A percentile compares a stretch with the other conserved stretches of the same genome.
Conservation (phyloP, 1,284 basidiomycete species). For the Boletus smithii region DNA sequence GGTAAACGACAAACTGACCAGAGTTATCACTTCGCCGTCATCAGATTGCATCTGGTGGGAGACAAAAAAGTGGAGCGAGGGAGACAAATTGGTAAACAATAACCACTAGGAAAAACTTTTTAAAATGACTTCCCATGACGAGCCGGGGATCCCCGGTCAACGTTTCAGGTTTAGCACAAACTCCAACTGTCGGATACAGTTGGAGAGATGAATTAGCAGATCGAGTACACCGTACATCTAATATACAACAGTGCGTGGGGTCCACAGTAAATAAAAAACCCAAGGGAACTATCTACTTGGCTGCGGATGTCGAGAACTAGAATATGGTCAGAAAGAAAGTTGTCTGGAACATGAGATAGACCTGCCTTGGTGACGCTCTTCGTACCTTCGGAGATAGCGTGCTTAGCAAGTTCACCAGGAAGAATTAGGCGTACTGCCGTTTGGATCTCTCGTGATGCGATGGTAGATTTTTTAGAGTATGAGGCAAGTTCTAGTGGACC, state of each 20-base stretch:
- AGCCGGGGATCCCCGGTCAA: too few relatives aligned
- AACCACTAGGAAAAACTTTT: too few relatives aligned
- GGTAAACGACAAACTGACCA: too few relatives aligned
- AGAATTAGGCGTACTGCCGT: slow-evolving; percentile 77
- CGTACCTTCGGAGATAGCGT: slow-evolving; percentile 75
- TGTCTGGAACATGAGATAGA: slow-evolving; percentile 8
- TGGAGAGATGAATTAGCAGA: too few relatives aligned
- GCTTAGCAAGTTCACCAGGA: slow-evolving; percentile 66
- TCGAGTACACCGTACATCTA: slow-evolving; percentile 32
- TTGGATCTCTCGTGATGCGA: slow-evolving; percentile 80
- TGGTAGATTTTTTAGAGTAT: slow-evolving; percentile 81
- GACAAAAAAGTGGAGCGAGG: background rate
- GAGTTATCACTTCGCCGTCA: too few relatives aligned
- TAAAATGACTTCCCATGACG: too few relatives aligned
- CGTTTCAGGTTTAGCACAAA: too few relatives aligned
- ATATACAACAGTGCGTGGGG: slow-evolving; percentile 27
- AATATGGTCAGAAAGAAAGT: slow-evolving; percentile 6
- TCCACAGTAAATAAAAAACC: slow-evolving; percentile 13
- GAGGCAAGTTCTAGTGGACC: slow-evolving; percentile 57
- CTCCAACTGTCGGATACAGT: too few relatives aligned
- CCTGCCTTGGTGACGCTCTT: slow-evolving; percentile 48
- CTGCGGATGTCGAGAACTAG: slow-evolving; percentile 43
- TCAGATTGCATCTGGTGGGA: background rate
- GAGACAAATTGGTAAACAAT: background rate
- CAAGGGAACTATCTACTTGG: slow-evolving; percentile 31